phyloP scores from a whole-genome alignment of 768 basidiomycete genomes.

The Tricholoma saponaceum region DNA sequence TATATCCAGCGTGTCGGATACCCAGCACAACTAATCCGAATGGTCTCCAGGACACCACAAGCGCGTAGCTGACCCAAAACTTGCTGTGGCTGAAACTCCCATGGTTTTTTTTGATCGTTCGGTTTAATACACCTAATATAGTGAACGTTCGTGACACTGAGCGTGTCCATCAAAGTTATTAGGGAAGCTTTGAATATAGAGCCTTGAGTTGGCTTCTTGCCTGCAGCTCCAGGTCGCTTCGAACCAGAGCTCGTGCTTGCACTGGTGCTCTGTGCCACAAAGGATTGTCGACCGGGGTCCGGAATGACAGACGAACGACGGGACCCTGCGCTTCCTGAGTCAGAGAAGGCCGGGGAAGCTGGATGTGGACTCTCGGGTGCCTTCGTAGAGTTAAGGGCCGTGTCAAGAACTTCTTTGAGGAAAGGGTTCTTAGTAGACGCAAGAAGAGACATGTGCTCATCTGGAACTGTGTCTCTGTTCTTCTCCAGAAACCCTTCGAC shows the following conservation, averaged over 20 bases:
- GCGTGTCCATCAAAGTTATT: constrained; percentile 93
- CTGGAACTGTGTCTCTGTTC: constrained; percentile 97
- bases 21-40: constrained; percentile 97
- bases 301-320: constrained; percentile 83
- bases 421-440: constrained; percentile 87
- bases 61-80: constrained; percentile 93
- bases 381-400: constrained; percentile 75
- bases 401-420: constrained; percentile 91
- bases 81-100: constrained; percentile 96
- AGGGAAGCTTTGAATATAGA: constrained; percentile 98
- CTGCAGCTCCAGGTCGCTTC: constrained; percentile 62
- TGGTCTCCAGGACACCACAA: constrained; percentile 98
- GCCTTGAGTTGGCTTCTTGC: constrained; percentile 94
- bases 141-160: constrained; percentile 96
- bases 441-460: constrained; percentile 91
- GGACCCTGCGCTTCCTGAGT: constrained; percentile 72
- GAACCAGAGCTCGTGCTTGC: constrained; percentile 28
- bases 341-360: constrained; percentile 72
- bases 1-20: constrained; percentile 99
- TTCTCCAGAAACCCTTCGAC: constrained; percentile 98
- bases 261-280: constrained; percentile 48
- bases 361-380: constrained; percentile 65
- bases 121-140: constrained; percentile 99
- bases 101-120: constrained; percentile 93
- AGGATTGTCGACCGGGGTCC: constrained; percentile 76